Percentiles rank a stretch among this genome's conserved stretches.
These are phyloP conservation scores for Chlamydomonas sp. DNA, from an alignment of 139 green algal genomes.

Conservation along the genomic window DNA sequence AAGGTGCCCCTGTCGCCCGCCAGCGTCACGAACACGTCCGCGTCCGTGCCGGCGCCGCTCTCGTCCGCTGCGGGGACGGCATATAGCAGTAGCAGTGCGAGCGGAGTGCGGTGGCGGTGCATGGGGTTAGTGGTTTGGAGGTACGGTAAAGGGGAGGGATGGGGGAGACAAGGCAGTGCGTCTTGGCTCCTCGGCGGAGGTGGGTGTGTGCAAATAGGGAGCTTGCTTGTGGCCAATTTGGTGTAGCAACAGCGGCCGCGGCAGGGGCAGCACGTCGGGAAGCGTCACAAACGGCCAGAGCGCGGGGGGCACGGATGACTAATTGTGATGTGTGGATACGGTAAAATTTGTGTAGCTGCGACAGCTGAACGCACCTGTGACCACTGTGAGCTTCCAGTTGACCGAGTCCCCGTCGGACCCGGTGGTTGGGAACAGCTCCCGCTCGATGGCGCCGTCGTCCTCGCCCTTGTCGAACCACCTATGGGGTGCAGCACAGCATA, in stretches of 20 bases:
- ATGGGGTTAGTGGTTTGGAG: neutral
- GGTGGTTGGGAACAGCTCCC: conserved; percentile 51
- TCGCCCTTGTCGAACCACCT: conserved; percentile 64
- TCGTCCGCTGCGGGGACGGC: conserved; percentile 32
- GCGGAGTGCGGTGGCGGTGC: neutral
- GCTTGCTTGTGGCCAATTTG: too few species aligned
- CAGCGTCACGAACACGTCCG: conserved; percentile 60
- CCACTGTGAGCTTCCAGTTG: conserved; percentile 62
- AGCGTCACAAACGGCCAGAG: too few species aligned
- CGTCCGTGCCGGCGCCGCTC: conserved; percentile 64
- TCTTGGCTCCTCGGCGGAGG: too few species aligned
- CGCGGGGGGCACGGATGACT: too few species aligned
- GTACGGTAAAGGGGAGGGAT: too few species aligned
- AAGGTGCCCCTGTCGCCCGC: conserved; percentile 41
- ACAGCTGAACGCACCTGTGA: conserved; percentile 43
- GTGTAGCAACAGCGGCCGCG: too few species aligned
- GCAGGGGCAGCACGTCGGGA: too few species aligned
- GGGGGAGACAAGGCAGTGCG: too few species aligned
- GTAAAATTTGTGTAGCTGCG: too few species aligned
- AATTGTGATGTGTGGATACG: too few species aligned
- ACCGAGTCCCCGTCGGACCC: neutral
- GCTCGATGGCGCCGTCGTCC: conserved; percentile 56
- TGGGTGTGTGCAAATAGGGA: too few species aligned
- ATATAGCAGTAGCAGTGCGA: neutral
- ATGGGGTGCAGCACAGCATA: neutral